Evolutionary conservation across 371 early-diverging fungal genomes (phyloP).

Genomic region (Mortierella sp.): DNA sequence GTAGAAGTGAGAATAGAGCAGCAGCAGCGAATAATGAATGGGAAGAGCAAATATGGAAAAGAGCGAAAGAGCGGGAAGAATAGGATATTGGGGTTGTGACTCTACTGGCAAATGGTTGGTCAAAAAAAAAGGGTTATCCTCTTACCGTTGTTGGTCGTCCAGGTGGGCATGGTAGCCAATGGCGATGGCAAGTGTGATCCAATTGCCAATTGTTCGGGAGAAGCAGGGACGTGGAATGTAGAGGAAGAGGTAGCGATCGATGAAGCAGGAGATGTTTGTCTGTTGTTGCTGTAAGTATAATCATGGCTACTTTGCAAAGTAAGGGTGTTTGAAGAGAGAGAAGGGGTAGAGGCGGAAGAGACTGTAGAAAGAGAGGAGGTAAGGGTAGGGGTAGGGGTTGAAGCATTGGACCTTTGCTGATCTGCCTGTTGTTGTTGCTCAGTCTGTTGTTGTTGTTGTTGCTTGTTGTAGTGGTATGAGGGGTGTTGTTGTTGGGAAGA

Average conservation of each 20-base stretch:
- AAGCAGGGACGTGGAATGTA: conserved; percentile 44
- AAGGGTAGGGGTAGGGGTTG: conserved; percentile 44
- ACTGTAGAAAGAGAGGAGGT: conserved; percentile 36
- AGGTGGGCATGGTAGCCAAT: conserved; percentile 33
- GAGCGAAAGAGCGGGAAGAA: background rate
- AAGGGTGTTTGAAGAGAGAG: conserved; percentile 27
- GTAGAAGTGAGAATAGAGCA: too few species aligned
- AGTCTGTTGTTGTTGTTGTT: conserved; percentile 10
- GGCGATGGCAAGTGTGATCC: conserved; percentile 13
- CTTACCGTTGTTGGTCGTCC: conserved; percentile 42
- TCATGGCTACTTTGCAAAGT: conserved; percentile 25
- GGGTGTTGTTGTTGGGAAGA: conserved; percentile 6
- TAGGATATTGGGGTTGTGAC: background rate
- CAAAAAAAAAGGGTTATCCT: background rate
- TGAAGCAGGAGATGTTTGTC: conserved; percentile 19
- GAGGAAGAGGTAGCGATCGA: conserved; percentile 21
- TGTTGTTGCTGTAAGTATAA: conserved; percentile 16
- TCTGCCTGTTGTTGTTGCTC: conserved; percentile 8
- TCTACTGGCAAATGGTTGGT: background rate
- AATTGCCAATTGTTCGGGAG: conserved; percentile 37
- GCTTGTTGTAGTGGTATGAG: conserved; percentile 13
- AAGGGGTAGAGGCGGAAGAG: conserved; percentile 43
- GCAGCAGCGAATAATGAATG: too few species aligned
- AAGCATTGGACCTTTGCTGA: conserved; percentile 32
- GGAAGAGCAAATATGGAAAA: too few species aligned